A percentile compares a stretch with the other conserved stretches of the same genome.
phyloP scores from a whole-genome alignment of 2,329 filamentous ascomycete genomes.

The Phyllosticta paracitricarpa region DNA sequence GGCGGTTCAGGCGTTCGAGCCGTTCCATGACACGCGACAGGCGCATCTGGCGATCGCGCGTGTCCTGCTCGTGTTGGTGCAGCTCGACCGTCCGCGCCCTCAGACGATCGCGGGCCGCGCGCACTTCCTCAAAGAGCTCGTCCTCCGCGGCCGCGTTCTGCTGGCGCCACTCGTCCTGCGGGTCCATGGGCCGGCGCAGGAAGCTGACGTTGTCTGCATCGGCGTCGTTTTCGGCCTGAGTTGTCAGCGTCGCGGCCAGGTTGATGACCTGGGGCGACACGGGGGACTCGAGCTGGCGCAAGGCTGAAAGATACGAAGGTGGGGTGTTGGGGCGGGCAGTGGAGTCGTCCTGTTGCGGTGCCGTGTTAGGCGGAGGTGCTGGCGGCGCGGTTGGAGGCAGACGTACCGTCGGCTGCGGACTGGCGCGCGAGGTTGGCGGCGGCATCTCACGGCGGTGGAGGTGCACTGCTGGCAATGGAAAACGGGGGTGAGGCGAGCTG shows the following conservation, averaged over 20 bases:
- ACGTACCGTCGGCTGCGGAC: slow-evolving; percentile 16
- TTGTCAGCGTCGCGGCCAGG: slow-evolving; percentile 41
- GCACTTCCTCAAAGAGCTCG: slow-evolving; percentile 10
- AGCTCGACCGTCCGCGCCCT: slow-evolving; percentile 15
- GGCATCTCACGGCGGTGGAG: slow-evolving; percentile 19
- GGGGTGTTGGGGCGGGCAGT: slow-evolving; percentile 16
- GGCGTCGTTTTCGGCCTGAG: slow-evolving; percentile 34
- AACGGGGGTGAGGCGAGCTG: slow-evolving; percentile 3
- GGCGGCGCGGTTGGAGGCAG: slow-evolving; percentile 1
- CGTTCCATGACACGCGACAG: slow-evolving; percentile 37
- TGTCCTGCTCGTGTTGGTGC: slow-evolving; percentile 23
- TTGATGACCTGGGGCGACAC: slow-evolving; percentile 33
- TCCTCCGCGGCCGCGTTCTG: slow-evolving; percentile 16
- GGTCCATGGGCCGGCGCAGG: slow-evolving; percentile 34
- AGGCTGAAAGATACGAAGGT: slow-evolving; percentile 37
- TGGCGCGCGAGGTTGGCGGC: slow-evolving; percentile 24
- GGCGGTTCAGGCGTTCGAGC: slow-evolving; percentile 28
- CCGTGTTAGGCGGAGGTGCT: slow-evolving; percentile 6
- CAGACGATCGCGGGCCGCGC: slow-evolving; percentile 12
- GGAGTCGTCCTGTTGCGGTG: slow-evolving; percentile 4
- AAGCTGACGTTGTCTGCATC: slow-evolving; percentile 42
- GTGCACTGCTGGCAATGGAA: not conserved
- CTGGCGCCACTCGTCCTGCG: slow-evolving; percentile 24
- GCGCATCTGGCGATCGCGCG: slow-evolving; percentile 28
- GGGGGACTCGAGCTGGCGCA: slow-evolving; percentile 38